Evolutionary conservation across 148 eudicot genomes (phyloP).

Genomic region (Polygonum aviculare): DNA sequence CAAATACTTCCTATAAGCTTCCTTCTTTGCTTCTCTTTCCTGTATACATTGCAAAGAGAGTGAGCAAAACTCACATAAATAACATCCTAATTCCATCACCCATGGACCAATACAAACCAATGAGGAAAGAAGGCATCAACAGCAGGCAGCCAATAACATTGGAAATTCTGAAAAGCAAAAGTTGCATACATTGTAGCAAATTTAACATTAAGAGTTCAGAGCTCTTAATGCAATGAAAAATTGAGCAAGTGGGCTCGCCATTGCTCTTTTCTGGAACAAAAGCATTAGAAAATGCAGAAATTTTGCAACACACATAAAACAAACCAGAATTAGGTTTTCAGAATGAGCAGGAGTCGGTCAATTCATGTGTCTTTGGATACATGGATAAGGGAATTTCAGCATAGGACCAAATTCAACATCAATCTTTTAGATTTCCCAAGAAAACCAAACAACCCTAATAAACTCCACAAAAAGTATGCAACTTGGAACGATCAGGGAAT

Average conservation of each 20-base stretch:
- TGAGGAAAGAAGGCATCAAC: background rate
- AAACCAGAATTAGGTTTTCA: background rate
- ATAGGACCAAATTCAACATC: background rate
- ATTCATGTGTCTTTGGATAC: background rate
- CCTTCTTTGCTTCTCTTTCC: conserved; percentile 96
- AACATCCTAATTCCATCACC: background rate
- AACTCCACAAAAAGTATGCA: background rate
- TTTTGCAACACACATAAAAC: background rate
- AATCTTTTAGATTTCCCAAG: background rate
- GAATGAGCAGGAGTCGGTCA: background rate
- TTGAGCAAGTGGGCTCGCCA: background rate
- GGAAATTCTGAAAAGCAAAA: background rate
- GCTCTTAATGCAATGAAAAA: background rate
- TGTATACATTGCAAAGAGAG: conserved; percentile 20
- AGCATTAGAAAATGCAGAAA: background rate
- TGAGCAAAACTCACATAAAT: background rate
- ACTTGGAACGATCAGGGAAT: background rate
- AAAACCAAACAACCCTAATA: background rate
- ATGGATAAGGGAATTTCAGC: background rate
- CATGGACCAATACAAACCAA: background rate
- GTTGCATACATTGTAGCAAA: background rate
- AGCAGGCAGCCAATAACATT: background rate
- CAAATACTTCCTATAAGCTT: conserved; percentile 88
- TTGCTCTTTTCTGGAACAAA: background rate
- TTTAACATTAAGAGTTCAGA: background rate